Evolutionary conservation across 805 yeast genomes (phyloP).

Genomic region (Grigorovia yakushimaensis): DNA sequence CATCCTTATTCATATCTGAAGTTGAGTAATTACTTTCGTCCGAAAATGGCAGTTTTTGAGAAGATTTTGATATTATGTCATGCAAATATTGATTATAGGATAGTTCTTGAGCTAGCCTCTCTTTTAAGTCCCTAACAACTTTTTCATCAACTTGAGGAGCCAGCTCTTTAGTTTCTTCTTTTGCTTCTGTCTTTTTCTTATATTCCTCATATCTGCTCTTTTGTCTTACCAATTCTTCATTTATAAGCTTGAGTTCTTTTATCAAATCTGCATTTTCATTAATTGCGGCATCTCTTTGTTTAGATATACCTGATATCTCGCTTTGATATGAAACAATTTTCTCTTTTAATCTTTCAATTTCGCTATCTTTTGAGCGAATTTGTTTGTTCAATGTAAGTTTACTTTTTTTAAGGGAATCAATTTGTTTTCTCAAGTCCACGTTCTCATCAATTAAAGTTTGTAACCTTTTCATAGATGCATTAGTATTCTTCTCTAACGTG

Average conservation of each 20-base stretch:
- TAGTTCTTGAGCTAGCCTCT: slow-evolving; percentile 25
- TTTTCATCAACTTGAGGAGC: slow-evolving; percentile 17
- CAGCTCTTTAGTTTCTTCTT: slow-evolving; percentile 23
- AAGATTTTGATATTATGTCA: slow-evolving; percentile 17
- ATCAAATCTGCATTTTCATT: slow-evolving; percentile 22
- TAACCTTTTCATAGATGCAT: slow-evolving; percentile 30
- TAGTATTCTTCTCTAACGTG: slow-evolving; percentile 26
- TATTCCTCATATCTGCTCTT: slow-evolving; percentile 29
- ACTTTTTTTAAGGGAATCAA: slow-evolving; percentile 32
- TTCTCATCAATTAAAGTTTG: slow-evolving; percentile 37
- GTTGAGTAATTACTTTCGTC: background rate
- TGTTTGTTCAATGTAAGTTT: slow-evolving; percentile 29
- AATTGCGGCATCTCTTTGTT: slow-evolving; percentile 25
- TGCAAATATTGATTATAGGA: slow-evolving; percentile 23
- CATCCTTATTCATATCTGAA: slow-evolving; percentile 4
- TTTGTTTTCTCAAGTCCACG: slow-evolving; percentile 31
- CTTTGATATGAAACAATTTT: slow-evolving; percentile 20
- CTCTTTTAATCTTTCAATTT: slow-evolving; percentile 24
- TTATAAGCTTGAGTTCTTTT: slow-evolving; percentile 20
- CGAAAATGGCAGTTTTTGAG: background rate
- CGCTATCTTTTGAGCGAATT: slow-evolving; percentile 29
- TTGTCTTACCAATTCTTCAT: slow-evolving; percentile 18
- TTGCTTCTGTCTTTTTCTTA: slow-evolving; percentile 29
- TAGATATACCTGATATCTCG: slow-evolving; percentile 20
- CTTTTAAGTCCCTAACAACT: slow-evolving; percentile 30